phyloP scores from a whole-genome alignment of 2,329 filamentous ascomycete species.

The Ceratocystis albifundus region DNA sequence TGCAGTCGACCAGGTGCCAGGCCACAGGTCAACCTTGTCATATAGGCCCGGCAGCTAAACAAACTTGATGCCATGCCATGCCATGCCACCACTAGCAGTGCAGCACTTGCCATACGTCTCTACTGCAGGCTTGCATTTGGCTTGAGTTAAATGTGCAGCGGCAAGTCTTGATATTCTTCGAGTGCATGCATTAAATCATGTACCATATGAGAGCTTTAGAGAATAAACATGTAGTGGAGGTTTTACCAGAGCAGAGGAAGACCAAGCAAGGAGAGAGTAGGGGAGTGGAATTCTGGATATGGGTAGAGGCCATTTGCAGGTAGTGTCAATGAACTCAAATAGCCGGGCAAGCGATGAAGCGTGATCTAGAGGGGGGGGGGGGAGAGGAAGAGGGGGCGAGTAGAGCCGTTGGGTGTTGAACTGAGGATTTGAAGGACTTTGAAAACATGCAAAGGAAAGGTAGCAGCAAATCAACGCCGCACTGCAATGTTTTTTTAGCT shows the following conservation, averaged over 20 bases:
- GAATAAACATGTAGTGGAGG: neutral
- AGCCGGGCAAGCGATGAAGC: neutral
- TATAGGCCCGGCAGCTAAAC: neutral
- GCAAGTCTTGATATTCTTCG: neutral
- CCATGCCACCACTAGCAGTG: neutral
- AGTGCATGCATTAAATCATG: neutral
- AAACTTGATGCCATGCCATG: neutral
- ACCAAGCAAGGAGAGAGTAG: neutral
- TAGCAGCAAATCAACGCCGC: neutral
- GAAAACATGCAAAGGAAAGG: neutral
- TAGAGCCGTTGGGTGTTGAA: neutral
- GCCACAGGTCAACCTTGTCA: neutral
- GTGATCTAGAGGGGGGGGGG: neutral
- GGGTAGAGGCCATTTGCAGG: neutral
- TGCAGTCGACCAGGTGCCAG: neutral
- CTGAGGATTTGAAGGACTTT: neutral
- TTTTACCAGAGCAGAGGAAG: neutral
- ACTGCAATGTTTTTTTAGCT: neutral
- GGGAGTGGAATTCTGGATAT: neutral
- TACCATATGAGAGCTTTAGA: neutral
- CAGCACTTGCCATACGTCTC: constrained; percentile 6
- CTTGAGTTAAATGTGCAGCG: constrained; percentile 1
- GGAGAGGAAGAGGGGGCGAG: neutral
- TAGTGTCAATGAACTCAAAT: neutral
- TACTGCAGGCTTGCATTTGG: constrained; percentile 9